Percentiles rank a stretch among this genome's conserved stretches.
Conservation (phyloP, 768 basidiomycete genomes). For the Amanita rubescens region DNA sequence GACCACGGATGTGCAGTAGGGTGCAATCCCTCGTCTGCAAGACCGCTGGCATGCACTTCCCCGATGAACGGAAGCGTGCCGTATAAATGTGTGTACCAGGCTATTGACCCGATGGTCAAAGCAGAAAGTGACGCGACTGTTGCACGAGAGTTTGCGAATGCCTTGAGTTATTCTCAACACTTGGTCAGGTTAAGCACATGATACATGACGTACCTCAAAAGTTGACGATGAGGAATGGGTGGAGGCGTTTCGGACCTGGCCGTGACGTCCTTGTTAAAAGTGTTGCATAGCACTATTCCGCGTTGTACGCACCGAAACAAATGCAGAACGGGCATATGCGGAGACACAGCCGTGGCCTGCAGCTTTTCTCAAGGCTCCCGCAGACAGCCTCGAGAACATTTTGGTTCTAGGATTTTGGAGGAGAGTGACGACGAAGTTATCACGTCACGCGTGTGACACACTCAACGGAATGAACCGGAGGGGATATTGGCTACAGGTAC, state of each 20-base stretch:
- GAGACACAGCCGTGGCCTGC: conserved; percentile 36
- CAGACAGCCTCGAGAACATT: conserved; percentile 83
- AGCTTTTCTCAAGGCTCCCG: conserved; percentile 60
- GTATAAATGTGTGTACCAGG: conserved; percentile 95
- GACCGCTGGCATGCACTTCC: conserved; percentile 88
- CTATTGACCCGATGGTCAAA: conserved; percentile 81
- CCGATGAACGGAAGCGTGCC: conserved; percentile 85
- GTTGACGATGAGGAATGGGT: conserved; percentile 48
- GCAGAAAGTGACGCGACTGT: conserved; percentile 70
- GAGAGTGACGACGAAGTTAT: conserved; percentile 34
- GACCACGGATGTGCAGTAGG: conserved; percentile 84
- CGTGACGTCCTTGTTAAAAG: conserved; percentile 13
- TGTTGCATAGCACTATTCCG: not conserved
- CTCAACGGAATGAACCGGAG: conserved; percentile 12
- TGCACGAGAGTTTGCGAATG: conserved; percentile 61
- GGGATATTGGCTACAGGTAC: not conserved
- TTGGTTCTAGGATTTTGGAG: conserved; percentile 41
- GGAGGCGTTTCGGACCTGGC: conserved; percentile 67
- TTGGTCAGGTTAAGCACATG: not conserved
- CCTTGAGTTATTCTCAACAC: conserved; percentile 30
- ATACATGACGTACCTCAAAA: conserved; percentile 49
- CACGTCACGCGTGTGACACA: conserved; percentile 14
- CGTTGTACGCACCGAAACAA: conserved; percentile 38
- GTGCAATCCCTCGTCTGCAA: conserved; percentile 93
- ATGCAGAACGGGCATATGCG: conserved; percentile 35